Base-by-base conservation (phyloP, 345 rosid species). In the Acer campestre region DNA sequence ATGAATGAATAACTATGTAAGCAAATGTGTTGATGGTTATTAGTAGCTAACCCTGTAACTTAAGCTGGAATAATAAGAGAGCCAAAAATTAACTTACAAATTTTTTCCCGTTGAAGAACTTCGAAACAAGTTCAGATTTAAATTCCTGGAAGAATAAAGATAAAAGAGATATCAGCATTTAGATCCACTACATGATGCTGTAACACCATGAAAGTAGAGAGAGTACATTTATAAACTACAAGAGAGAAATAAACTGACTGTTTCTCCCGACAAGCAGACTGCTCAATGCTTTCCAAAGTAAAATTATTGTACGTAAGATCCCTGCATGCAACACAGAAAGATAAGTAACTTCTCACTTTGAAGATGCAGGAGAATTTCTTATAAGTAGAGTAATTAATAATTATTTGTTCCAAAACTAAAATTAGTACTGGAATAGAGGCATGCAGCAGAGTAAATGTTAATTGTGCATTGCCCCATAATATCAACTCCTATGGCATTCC, bases 281-380 rank as follows among this genome's bases (percentile, higher is more conserved):
- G 78, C 51, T 79, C 87, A 23, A 91, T 80, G 67, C 81, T 82
- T 83, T 86, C 89, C 82, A 80, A 79, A 31, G 84, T 74, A 75
- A 93, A 89, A 80, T 91, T 87, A 76, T 93, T 93, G 77, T 89
- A 91, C 4, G 98, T 89, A 74, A 93, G 89, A 87, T 93, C 96
- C 40, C 98, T 91, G 91, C 80, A 85, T 46, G 12, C 71, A 62
- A 64, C 6, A 31, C 65, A 72, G 75, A 64, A 75, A 65, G 16
- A 73, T 18, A 62, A 63, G 7, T 13, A 44, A 31, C 63, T 29
- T 29, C 42, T 75, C 22, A 16, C 14, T 35, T 38, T 46, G 51
- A 71, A 71, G 75, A 53, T 70, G 14, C 44, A 29, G 0, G 25
- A 53, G 27, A 27, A 18, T 31, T 10, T 73, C 6, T 16, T 20